Base-by-base conservation (phyloP, 1,284 basidiomycete species). In the Microstroma glucosiphilum region DNA sequence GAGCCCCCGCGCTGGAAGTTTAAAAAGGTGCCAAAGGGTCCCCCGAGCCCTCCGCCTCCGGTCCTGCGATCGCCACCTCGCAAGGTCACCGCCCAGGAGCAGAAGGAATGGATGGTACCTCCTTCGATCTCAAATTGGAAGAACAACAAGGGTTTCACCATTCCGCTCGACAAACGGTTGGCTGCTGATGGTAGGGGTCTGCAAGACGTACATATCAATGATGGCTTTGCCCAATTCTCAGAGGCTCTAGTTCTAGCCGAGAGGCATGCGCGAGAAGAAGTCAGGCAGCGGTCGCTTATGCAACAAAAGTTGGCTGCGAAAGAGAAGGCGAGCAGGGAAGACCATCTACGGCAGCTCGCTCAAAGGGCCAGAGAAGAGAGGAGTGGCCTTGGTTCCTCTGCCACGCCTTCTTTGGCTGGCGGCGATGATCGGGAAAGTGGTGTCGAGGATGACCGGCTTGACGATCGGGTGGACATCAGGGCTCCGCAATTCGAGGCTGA, bases 81-180 rank as follows among this genome's bases (percentile, higher is more conserved):
- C 61, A 94, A 96, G 74, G 91, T 91, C 2, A 96, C 94, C 0
- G 90, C 91, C 2, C 89, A 92, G 64, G 96, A 98, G 79, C 94
- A 97, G 82, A 97, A 97, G 81, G 94, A 97, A 75, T 97, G 96
- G 96, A 96, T 96, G 92, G 97, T 99, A 60, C 96, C 96, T 2
- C 96, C 96, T 17, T 97, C 92, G 80, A 96, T 99, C 68, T 96
- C 92, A 40, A 99, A 98, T 82, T 99, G 96, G 96, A 99, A 99
- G 84, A 99, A 99, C 84, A 97, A 98, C 87, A 97, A 97, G 82
- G 96, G 96, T 85, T 98, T 94, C 82, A 98, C 94, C 6, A 97
- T 98, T 72, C 93, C 96, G 30, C 85, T 98, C 25, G 96, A 98
- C 80, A 98, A 99, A 82, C 91, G 96, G 72, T 84, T 99, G 56